A percentile compares a stretch with the other conserved stretches of the same genome.
phyloP scores from a whole-genome alignment of 2,329 filamentous ascomycete species.

The Fusarium circinatum region DNA sequence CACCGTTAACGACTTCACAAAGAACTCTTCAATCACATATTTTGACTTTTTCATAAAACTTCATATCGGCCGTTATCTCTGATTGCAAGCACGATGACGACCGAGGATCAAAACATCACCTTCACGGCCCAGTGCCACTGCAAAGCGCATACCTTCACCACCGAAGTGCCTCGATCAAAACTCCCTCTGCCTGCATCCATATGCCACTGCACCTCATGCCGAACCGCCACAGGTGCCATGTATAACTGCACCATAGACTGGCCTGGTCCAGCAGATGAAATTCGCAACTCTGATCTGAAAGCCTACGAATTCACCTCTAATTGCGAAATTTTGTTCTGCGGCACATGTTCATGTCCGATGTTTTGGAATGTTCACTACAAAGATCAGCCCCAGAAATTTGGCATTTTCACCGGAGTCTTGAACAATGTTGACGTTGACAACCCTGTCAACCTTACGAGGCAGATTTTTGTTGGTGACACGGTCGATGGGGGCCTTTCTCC shows the following conservation, averaged over 20 bases:
- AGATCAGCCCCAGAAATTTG: conserved; percentile 19
- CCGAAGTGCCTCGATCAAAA: conserved; percentile 44
- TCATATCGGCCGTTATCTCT: fast-evolving
- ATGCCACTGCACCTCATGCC: conserved; percentile 64
- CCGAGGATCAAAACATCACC: not conserved
- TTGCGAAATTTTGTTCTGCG: conserved; percentile 54
- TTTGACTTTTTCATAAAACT: not conserved
- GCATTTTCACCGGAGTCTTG: conserved; percentile 53
- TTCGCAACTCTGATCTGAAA: conserved; percentile 44
- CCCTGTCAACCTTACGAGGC: conserved; percentile 49
- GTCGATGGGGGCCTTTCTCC: conserved; percentile 61
- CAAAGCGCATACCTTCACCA: conserved; percentile 53
- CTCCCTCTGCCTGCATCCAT: conserved; percentile 55
- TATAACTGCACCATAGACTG: conserved; percentile 41
- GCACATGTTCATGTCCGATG: conserved; percentile 55
- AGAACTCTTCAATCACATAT: too few species aligned
- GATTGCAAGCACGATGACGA: not conserved
- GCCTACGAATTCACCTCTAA: conserved; percentile 51
- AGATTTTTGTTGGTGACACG: conserved; percentile 62
- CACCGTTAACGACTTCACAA: not conserved
- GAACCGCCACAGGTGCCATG: conserved; percentile 58
- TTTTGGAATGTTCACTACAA: conserved; percentile 50
- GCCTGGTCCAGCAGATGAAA: conserved; percentile 28
- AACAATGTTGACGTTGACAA: conserved; percentile 40
- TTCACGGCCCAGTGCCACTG: conserved; percentile 57